Percentiles rank a stretch among this genome's conserved stretches.
These are phyloP conservation scores for Myxozyma nipponensis DNA, from an alignment of 805 yeast genomes.

Conservation along the genomic window DNA sequence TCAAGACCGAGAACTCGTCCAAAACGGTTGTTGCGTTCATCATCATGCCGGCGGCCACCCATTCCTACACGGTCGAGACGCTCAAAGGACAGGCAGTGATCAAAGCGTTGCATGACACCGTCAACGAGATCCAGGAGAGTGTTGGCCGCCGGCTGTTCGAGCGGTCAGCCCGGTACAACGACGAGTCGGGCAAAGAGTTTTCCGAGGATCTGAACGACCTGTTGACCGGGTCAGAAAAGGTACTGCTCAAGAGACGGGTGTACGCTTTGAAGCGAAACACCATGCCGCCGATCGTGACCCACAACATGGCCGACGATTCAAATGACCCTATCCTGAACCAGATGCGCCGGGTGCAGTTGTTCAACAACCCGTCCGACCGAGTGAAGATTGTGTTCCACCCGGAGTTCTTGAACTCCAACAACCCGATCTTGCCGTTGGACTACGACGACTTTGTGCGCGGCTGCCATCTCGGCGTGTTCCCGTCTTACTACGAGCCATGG, in stretches of 20 bases:
- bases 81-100: slow-evolving; percentile 94
- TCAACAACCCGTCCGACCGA: slow-evolving; percentile 83
- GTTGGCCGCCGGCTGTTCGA: slow-evolving; percentile 87
- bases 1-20: slow-evolving; percentile 76
- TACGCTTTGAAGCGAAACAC: slow-evolving; percentile 86
- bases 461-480: slow-evolving; percentile 96
- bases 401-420: slow-evolving; percentile 89
- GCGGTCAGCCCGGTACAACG: slow-evolving; percentile 69
- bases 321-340: slow-evolving; percentile 88
- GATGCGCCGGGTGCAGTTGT: slow-evolving; percentile 84
- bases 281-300: slow-evolving; percentile 94
- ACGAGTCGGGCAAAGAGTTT: slow-evolving; percentile 59
- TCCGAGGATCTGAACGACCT: slow-evolving; percentile 68
- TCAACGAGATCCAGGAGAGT: slow-evolving; percentile 77
- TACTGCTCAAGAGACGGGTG: slow-evolving; percentile 83
- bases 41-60: slow-evolving; percentile 95
- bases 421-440: slow-evolving; percentile 88
- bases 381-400: slow-evolving; percentile 97
- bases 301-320: slow-evolving; percentile 90
- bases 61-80: slow-evolving; percentile 93
- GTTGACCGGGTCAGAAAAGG: slow-evolving; percentile 81
- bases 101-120: slow-evolving; percentile 82
- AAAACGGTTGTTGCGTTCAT: slow-evolving; percentile 95
- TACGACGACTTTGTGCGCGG: slow-evolving; percentile 98
- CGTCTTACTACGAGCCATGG: slow-evolving; percentile 98